Percentiles rank a stretch among this genome's conserved stretches.
Evolutionary conservation across 768 basidiomycete genomes (phyloP).

Genomic region (Collybiopsis confluens): DNA sequence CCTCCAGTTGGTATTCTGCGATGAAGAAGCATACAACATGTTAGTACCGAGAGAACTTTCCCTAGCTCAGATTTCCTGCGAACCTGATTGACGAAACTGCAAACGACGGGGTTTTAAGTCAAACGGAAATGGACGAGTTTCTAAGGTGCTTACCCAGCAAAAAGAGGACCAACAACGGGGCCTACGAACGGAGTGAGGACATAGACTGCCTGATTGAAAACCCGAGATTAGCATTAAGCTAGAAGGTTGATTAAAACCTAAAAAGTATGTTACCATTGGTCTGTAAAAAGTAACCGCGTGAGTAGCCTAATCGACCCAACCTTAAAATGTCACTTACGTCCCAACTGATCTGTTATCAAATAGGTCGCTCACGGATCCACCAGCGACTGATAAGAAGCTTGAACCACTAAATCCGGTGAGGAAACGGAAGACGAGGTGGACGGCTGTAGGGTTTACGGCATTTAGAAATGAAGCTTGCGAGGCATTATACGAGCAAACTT

Average conservation of each 20-base stretch:
- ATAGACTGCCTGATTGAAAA: slow-evolving; percentile 56
- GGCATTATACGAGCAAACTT: slow-evolving; percentile 14
- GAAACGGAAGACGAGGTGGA: slow-evolving; percentile 57
- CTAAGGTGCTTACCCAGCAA: slow-evolving; percentile 46
- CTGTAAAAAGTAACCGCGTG: not conserved
- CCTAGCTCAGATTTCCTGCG: slow-evolving; percentile 3
- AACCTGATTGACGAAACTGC: slow-evolving; percentile 68
- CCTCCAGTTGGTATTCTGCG: slow-evolving; percentile 58
- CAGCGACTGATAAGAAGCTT: slow-evolving; percentile 52
- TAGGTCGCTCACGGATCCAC: slow-evolving; percentile 53
- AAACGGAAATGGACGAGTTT: too few species aligned
- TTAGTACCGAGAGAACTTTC: not conserved
- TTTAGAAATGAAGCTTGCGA: not conserved
- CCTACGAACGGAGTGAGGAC: slow-evolving; percentile 50
- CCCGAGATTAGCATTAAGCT: not conserved
- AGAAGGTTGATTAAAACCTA: not conserved
- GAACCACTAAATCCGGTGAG: slow-evolving; percentile 55
- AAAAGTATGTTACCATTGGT: not conserved
- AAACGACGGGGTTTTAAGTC: too few species aligned
- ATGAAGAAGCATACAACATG: too few species aligned
- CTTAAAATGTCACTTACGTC: slow-evolving; percentile 35
- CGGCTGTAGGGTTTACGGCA: slow-evolving; percentile 30
- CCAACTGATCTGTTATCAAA: slow-evolving; percentile 55
- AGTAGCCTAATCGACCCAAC: not conserved
- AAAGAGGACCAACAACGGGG: slow-evolving; percentile 50